phyloP scores from a whole-genome alignment of 345 rosid species.

The Gossypioides kirkii region DNA sequence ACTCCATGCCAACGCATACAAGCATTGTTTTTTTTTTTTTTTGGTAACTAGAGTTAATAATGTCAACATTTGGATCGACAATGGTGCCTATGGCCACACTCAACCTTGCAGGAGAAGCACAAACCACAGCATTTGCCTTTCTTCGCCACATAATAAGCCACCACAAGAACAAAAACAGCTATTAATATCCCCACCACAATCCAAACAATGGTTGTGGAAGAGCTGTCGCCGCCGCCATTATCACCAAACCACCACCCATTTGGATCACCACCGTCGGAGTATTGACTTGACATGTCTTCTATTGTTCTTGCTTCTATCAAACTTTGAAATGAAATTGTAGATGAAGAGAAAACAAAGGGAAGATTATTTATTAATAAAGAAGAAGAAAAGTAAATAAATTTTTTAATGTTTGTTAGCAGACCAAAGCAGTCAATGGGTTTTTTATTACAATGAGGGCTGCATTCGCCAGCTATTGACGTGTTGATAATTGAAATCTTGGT shows the following conservation, averaged over 20 bases:
- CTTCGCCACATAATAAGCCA: background rate
- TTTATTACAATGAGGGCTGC: background rate
- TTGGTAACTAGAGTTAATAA: background rate
- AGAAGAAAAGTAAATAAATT: background rate
- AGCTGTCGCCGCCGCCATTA: background rate
- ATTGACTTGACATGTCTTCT: background rate
- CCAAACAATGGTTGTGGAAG: constrained; percentile 2
- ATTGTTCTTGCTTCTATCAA: background rate
- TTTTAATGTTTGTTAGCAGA: background rate
- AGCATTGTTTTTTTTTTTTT: too few species aligned
- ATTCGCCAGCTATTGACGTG: background rate
- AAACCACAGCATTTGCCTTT: constrained; percentile 6
- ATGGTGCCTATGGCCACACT: background rate
- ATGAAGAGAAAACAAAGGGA: background rate
- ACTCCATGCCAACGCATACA: too few species aligned
- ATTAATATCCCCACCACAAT: constrained; percentile 2
- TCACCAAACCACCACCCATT: constrained; percentile 5
- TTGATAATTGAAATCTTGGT: background rate
- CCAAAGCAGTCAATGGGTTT: background rate
- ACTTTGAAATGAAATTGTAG: background rate
- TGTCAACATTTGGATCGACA: constrained; percentile 8
- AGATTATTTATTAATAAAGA: too few species aligned
- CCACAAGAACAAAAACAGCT: background rate
- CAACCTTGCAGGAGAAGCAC: constrained; percentile 7
- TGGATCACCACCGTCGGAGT: background rate